Percentiles rank a stretch among this genome's conserved stretches.
Evolutionary conservation across 2,329 filamentous ascomycete species (phyloP).

Genomic region (Colletotrichum tropicicola): DNA sequence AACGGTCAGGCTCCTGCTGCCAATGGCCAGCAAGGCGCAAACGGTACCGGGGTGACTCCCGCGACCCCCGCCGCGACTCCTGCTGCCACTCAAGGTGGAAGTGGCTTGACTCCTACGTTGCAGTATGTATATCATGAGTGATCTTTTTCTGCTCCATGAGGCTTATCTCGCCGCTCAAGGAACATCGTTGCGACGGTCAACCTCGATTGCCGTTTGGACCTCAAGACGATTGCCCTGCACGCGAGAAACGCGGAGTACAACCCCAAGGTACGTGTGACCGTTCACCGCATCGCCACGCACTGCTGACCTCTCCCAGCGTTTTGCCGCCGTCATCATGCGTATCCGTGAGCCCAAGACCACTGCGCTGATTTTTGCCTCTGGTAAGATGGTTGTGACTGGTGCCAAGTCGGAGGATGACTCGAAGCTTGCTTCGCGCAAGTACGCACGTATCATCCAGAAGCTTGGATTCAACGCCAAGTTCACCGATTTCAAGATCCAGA

Average conservation of each 20-base stretch:
- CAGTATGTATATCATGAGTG: slow-evolving; percentile 81
- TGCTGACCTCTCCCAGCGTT: slow-evolving; percentile 73
- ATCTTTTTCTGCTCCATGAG: slow-evolving; percentile 48
- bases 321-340: slow-evolving; percentile 99
- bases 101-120: slow-evolving; percentile 90
- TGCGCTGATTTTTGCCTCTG: slow-evolving; percentile 95
- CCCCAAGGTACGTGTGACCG: slow-evolving; percentile 77
- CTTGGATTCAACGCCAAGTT: slow-evolving; percentile 99
- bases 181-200: slow-evolving; percentile 99
- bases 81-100: slow-evolving; percentile 81
- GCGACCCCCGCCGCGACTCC: slow-evolving; percentile 92
- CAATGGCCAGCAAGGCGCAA: slow-evolving; percentile 65
- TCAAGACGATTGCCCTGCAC: slow-evolving; percentile 98
- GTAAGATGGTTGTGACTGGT: slow-evolving; percentile 99
- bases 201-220: slow-evolving; percentile 93
- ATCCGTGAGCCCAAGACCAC: slow-evolving; percentile 99
- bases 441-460: slow-evolving; percentile 99
- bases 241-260: slow-evolving; percentile 99
- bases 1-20: slow-evolving; percentile 52
- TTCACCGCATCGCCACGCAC: not conserved
- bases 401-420: slow-evolving; percentile 98
- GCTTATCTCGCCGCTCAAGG: slow-evolving; percentile 72
- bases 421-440: slow-evolving; percentile 96
- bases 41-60: slow-evolving; percentile 85
- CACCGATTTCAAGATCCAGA: slow-evolving; percentile 99